Base-by-base conservation (phyloP, 441 rosid genomes). In the Corymbia citriodora region DNA sequence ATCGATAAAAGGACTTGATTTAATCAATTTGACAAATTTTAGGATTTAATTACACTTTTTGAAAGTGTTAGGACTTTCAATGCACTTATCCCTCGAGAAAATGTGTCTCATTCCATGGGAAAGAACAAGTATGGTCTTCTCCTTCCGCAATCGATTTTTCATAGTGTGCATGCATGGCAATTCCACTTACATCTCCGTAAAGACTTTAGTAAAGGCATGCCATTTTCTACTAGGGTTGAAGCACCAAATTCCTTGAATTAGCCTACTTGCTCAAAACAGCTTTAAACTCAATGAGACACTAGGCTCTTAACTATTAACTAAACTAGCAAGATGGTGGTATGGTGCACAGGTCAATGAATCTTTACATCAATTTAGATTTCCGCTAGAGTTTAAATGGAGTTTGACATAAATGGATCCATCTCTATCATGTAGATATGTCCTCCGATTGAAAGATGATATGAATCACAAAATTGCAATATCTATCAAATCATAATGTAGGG, bases 381-480 rank as follows among this genome's bases (percentile, higher is more conserved):
- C 1, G 4, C 68, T 61, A 18, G 68, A 61, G 31, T 61, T 61
- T 61, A 27, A 4, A 61, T 29, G 9, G 68, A 61, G 31, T 27
- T 61, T 27, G 21, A 57, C 61, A 57, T 57, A 57, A 57, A 57
- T 21, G 61, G 61, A 57, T 57, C 29, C 6, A 2, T 3, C 12
- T 11, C 27, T 0, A 57, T 57, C 61, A 57, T 57, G 27, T 57
- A 21, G 61, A 57, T 57, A 21, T 9, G 25, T 59, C 65, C n/a
- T 25, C 8, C 29, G 8, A 27, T 61, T 61, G 70, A 27, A 63
- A 63, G 33, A 61, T 27, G 70, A 65, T 11, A 21, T 9, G 10
- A 57, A 57, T 57, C 0, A 0, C 29, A 57, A 57, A 57, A 57
- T 57, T 57, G 12, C 61, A 9, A 0, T 21, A 57, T 9, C 2